Percentiles rank a stretch among this genome's conserved stretches.
Evolutionary conservation across 2,329 filamentous ascomycete genomes (phyloP).

Genomic region (Lachnellula cervina): DNA sequence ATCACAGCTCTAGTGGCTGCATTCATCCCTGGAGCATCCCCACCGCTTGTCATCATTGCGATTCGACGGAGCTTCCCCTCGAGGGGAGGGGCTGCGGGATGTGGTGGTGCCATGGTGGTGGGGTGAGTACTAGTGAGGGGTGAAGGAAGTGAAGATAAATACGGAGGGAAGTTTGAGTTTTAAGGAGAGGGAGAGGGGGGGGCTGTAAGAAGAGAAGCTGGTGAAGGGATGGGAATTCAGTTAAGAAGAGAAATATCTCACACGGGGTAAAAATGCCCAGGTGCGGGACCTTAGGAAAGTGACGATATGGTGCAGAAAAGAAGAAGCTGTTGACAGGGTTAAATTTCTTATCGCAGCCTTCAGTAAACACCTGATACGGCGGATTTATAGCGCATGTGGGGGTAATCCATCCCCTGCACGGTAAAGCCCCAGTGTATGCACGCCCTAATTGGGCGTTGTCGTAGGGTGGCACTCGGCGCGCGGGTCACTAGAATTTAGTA

Average conservation of each 20-base stretch:
- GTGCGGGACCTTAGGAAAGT: neutral
- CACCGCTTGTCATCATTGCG: slow-evolving; percentile 68
- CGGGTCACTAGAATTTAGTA: too few relatives aligned
- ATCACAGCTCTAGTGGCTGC: slow-evolving; percentile 71
- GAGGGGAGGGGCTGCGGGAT: slow-evolving; percentile 16
- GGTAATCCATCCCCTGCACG: neutral
- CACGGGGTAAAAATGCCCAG: too few relatives aligned
- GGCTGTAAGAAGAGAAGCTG: too few relatives aligned
- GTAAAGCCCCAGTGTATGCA: too few relatives aligned
- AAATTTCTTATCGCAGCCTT: neutral
- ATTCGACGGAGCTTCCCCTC: slow-evolving; percentile 40
- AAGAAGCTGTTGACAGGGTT: slow-evolving; percentile 1
- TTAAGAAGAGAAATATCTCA: too few relatives aligned
- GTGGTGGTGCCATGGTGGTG: slow-evolving; percentile 18
- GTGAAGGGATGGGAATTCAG: too few relatives aligned
- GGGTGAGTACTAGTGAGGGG: neutral
- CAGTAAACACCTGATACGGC: neutral
- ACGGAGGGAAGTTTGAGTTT: too few relatives aligned
- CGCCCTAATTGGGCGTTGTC: too few relatives aligned
- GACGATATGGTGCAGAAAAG: neutral
- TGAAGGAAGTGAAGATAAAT: neutral
- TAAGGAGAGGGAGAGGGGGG: slow-evolving; percentile 1
- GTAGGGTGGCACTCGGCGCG: too few relatives aligned
- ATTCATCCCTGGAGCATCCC: slow-evolving; percentile 73
- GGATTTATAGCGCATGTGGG: slow-evolving; percentile 7